Percentiles rank a stretch among this genome's conserved stretches.
phyloP scores from a whole-genome alignment of 2,329 filamentous ascomycete genomes.

The Endocalyx cinctus region DNA sequence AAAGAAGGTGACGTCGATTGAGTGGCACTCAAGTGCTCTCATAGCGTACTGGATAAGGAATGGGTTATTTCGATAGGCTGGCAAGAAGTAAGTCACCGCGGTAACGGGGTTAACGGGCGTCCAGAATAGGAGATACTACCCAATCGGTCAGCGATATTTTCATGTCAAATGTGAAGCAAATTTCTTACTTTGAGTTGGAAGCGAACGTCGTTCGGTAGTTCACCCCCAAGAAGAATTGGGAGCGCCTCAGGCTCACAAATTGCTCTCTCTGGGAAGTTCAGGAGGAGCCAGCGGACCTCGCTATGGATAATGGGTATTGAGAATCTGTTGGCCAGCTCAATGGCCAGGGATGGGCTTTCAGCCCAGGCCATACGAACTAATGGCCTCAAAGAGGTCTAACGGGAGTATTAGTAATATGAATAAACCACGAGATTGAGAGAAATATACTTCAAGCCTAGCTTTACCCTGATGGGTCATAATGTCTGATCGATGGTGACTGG shows the following conservation, averaged over 20 bases:
- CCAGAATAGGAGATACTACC: constrained; percentile 86
- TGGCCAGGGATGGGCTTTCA: constrained; percentile 79
- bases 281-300: constrained; percentile 73
- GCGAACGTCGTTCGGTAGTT: constrained; percentile 72
- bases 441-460: constrained; percentile 41
- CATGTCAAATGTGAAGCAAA: neutral
- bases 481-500: constrained; percentile 34
- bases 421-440: too few species aligned
- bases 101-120: constrained; percentile 87
- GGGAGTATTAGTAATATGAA: too few species aligned
- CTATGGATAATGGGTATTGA: constrained; percentile 65
- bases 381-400: constrained; percentile 54
- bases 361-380: constrained; percentile 81
- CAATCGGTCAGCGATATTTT: constrained; percentile 25
- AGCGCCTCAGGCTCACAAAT: constrained; percentile 78
- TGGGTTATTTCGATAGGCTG: constrained; percentile 84
- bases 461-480: constrained; percentile 37
- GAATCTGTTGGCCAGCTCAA: constrained; percentile 78
- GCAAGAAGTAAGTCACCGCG: constrained; percentile 88
- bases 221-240: constrained; percentile 72
- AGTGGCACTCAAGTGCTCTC: constrained; percentile 87
- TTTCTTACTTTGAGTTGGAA: constrained; percentile 72
- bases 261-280: constrained; percentile 80
- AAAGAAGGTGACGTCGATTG: constrained; percentile 97
- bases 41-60: constrained; percentile 96